Percentiles rank a stretch among this genome's conserved stretches.
Conservation (phyloP, 257 asterid genomes). For the Lycium barbarum region DNA sequence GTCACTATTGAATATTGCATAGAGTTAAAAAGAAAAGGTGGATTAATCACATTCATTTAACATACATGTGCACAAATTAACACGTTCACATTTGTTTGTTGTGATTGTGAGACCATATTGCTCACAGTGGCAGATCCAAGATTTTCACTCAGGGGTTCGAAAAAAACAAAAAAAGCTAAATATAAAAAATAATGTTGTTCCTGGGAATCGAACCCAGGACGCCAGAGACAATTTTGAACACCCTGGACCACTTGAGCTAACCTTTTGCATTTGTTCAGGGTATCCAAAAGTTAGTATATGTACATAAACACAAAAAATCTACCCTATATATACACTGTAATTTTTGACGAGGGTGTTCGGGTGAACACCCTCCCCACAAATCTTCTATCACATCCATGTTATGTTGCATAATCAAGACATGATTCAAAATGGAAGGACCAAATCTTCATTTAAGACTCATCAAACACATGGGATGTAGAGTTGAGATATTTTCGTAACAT, state of each 20-base stretch:
- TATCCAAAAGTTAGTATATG: too few relatives aligned
- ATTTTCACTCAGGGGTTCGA: too few relatives aligned
- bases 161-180: too few relatives aligned
- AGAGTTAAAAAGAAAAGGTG: not conserved
- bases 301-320: too few relatives aligned
- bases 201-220: too few relatives aligned
- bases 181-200: too few relatives aligned
- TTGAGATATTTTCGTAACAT: not conserved
- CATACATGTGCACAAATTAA: not conserved
- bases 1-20: not conserved
- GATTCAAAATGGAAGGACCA: not conserved
- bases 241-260: too few relatives aligned
- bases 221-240: too few relatives aligned
- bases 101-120: constrained; percentile 15
- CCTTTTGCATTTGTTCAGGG: too few relatives aligned
- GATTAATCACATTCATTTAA: constrained; percentile 16
- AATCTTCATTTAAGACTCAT: not conserved
- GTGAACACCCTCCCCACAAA: not conserved
- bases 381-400: constrained; percentile 20
- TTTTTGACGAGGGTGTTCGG: too few relatives aligned
- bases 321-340: too few relatives aligned
- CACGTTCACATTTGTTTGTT: not conserved
- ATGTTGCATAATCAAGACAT: not conserved
- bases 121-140: not conserved
- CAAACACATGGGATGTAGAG: not conserved